Conservation (phyloP, 1,284 basidiomycete genomes). For the Sporisorium iseilematis-ciliati region DNA sequence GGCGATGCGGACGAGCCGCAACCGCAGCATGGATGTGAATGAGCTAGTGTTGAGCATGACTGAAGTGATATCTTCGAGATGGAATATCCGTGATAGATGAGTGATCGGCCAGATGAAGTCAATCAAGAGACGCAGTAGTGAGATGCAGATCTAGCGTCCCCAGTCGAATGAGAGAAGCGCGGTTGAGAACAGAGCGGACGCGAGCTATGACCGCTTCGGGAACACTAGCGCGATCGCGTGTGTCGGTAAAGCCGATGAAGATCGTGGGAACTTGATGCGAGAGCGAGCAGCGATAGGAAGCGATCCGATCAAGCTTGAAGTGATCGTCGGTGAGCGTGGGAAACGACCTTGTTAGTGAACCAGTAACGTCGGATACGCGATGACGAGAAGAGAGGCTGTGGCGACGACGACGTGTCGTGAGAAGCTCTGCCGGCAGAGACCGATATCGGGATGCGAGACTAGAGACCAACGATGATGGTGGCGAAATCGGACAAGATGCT, state of each 20-base stretch:
- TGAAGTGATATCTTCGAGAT: neutral
- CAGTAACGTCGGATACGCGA: neutral
- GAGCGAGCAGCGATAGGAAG: neutral
- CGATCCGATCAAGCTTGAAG: neutral
- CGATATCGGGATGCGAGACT: neutral
- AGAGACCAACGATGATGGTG: neutral
- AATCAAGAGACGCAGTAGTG: too few relatives aligned
- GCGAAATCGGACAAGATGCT: neutral
- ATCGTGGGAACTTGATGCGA: neutral
- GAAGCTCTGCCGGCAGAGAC: constrained; percentile 35
- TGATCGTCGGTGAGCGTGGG: neutral
- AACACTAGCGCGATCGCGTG: neutral
- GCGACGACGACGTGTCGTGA: constrained; percentile 1
- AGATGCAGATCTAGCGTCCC: too few relatives aligned
- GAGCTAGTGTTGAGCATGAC: constrained; percentile 10
- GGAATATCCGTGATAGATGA: too few relatives aligned
- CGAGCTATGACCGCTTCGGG: neutral
- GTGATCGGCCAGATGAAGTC: too few relatives aligned
- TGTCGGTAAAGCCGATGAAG: neutral
- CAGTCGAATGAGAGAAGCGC: neutral
- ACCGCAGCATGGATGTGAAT: constrained; percentile 11
- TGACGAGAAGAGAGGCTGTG: neutral
- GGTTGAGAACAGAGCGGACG: neutral
- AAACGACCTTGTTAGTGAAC: neutral
- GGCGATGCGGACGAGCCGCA: constrained; percentile 25